Conservation (phyloP, 2,329 filamentous ascomycete species). For the Hypomyces rosellus region DNA sequence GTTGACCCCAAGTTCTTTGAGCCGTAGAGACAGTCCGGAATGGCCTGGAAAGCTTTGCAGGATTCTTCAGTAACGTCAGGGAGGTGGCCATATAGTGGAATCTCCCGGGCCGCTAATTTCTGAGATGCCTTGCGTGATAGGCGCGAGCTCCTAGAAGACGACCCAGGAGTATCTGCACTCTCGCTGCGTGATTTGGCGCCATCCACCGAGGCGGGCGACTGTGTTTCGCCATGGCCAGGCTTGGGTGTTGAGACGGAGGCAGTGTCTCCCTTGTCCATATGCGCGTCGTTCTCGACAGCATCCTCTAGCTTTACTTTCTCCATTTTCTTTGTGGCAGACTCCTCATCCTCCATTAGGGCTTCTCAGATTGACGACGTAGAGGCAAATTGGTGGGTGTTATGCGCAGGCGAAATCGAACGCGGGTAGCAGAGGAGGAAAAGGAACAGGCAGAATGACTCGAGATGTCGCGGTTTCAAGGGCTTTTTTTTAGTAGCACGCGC, state of each 20-base stretch:
- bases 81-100: constrained; percentile 64
- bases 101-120: constrained; percentile 54
- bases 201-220: constrained; percentile 38
- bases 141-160: constrained; percentile 55
- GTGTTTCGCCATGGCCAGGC: constrained; percentile 19
- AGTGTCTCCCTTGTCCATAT: constrained; percentile 36
- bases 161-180: constrained; percentile 42
- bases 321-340: constrained; percentile 34
- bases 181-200: constrained; percentile 41
- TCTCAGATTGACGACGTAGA: constrained; percentile 4
- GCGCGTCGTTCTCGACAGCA: constrained; percentile 28
- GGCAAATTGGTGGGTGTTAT: neutral
- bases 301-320: constrained; percentile 41
- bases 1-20: constrained; percentile 87
- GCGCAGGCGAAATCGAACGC: neutral
- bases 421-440: neutral
- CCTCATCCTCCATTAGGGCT: constrained; percentile 36
- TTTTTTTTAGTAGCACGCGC: constrained; percentile 5
- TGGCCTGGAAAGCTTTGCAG: constrained; percentile 68
- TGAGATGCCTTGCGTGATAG: constrained; percentile 67
- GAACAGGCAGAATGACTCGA: neutral
- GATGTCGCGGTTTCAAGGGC: constrained; percentile 5
- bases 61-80: constrained; percentile 75
- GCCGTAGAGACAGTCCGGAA: constrained; percentile 82
- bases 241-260: constrained; percentile 33